Conservation (phyloP, 2,329 filamentous ascomycete species). For the Neodidymelliopsis sp. region DNA sequence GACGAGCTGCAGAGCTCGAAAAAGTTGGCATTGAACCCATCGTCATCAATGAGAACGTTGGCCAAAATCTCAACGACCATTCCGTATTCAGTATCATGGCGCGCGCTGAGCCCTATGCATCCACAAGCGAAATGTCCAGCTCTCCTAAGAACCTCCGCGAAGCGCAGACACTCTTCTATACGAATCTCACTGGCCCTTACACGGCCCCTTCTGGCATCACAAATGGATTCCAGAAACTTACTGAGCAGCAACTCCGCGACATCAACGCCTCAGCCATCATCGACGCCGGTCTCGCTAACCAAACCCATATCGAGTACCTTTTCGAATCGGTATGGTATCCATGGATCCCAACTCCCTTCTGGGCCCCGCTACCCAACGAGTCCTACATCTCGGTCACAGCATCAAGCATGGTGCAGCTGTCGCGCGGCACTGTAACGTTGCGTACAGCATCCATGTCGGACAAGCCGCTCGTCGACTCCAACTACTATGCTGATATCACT, state of each 20-base stretch:
- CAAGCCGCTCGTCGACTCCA: constrained; percentile 45
- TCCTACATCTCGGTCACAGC: constrained; percentile 47
- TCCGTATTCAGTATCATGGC: constrained; percentile 39
- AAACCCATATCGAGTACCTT: constrained; percentile 40
- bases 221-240: constrained; percentile 40
- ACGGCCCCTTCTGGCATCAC: constrained; percentile 43
- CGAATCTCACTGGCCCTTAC: constrained; percentile 38
- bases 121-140: constrained; percentile 33
- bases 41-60: constrained; percentile 44
- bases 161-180: constrained; percentile 37
- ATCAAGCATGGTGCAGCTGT: constrained; percentile 34
- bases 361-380: constrained; percentile 39
- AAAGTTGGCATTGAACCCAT: constrained; percentile 30
- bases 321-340: constrained; percentile 37
- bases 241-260: constrained; percentile 25
- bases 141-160: constrained; percentile 31
- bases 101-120: constrained; percentile 28
- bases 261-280: constrained; percentile 30
- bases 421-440: constrained; percentile 49
- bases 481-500: constrained; percentile 43
- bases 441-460: constrained; percentile 37
- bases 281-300: constrained; percentile 29
- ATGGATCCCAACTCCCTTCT: constrained; percentile 38
- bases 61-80: constrained; percentile 35
- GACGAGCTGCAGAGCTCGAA: constrained; percentile 33